Percentiles rank a stretch among this genome's conserved stretches.
Conservation (phyloP, 768 basidiomycete species). For the Boletus pseudo-olivaceus region DNA sequence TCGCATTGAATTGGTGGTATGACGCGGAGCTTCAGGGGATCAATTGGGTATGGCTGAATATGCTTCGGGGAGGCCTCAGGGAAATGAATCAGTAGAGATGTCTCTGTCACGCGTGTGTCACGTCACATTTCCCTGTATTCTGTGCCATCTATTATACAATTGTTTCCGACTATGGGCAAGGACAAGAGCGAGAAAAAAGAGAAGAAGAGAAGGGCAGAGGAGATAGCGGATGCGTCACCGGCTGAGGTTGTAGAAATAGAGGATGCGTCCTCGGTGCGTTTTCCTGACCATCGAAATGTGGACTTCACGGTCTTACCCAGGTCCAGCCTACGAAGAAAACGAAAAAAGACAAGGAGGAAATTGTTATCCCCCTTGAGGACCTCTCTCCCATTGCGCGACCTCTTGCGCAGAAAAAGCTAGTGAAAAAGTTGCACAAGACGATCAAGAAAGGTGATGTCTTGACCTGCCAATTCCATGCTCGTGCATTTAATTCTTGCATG, state of each 20-base stretch:
- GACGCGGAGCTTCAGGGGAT: slow-evolving; percentile 73
- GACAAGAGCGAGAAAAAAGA: slow-evolving; percentile 77
- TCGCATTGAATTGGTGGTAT: slow-evolving; percentile 90
- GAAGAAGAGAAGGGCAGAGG: slow-evolving; percentile 57
- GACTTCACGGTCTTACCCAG: slow-evolving; percentile 14
- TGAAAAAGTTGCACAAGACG: slow-evolving; percentile 92
- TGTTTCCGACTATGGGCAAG: slow-evolving; percentile 48
- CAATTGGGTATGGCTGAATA: slow-evolving; percentile 65
- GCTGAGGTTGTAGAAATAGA: slow-evolving; percentile 49
- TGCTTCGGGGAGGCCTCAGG: slow-evolving; percentile 46
- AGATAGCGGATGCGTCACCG: slow-evolving; percentile 15
- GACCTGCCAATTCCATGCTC: not conserved
- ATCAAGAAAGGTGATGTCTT: slow-evolving; percentile 75
- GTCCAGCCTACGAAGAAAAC: slow-evolving; percentile 50
- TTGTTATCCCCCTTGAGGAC: slow-evolving; percentile 70
- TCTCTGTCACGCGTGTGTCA: slow-evolving; percentile 18
- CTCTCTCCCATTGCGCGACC: slow-evolving; percentile 94
- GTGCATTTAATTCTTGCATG: not conserved
- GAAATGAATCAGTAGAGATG: slow-evolving; percentile 34
- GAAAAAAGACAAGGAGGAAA: slow-evolving; percentile 59
- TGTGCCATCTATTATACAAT: not conserved
- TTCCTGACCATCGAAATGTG: slow-evolving; percentile 27
- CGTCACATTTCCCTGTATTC: slow-evolving; percentile 11
- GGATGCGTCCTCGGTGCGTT: slow-evolving; percentile 34
- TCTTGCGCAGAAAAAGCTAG: slow-evolving; percentile 87